phyloP scores from a whole-genome alignment of 164 flowering plant species.

The Malania oleifera region DNA sequence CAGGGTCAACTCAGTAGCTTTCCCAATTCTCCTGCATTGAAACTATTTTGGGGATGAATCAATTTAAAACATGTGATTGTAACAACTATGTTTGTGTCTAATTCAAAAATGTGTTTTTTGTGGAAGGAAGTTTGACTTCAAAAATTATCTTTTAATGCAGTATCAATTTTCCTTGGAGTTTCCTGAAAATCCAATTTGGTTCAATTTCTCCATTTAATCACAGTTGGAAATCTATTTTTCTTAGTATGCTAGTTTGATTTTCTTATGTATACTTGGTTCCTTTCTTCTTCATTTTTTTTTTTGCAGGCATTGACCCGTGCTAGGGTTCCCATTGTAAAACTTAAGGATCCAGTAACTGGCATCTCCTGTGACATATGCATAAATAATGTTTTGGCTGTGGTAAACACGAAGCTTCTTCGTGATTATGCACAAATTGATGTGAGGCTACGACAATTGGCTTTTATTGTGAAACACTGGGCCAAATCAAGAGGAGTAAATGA shows the following conservation, averaged over 20 bases:
- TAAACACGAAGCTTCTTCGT: conserved; percentile 86
- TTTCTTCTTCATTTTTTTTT: conserved; percentile 1
- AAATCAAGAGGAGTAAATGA: conserved; percentile 88
- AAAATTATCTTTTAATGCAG: too few species aligned
- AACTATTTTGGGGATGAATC: too few species aligned
- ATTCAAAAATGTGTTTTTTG: too few species aligned
- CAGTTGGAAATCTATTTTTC: too few species aligned
- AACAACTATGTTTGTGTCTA: too few species aligned
- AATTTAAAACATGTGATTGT: too few species aligned
- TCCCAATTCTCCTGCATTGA: too few species aligned
- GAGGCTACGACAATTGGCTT: conserved; percentile 81
- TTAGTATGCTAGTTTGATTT: background rate
- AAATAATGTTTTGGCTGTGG: conserved; percentile 90
- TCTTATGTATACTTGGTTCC: background rate
- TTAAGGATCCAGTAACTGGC: conserved; percentile 90
- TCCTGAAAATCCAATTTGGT: too few species aligned
- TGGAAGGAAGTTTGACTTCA: too few species aligned
- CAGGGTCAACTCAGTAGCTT: too few species aligned
- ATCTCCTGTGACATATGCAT: conserved; percentile 96
- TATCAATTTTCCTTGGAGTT: too few species aligned
- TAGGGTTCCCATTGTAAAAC: conserved; percentile 97
- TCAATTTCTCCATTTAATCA: too few species aligned
- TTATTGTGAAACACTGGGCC: conserved; percentile 97
- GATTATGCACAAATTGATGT: conserved; percentile 87
- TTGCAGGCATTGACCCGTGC: conserved; percentile 91